These are phyloP conservation scores for Nidularia pulvinata DNA, from an alignment of 768 basidiomycete species.

Conservation along the genomic window DNA sequence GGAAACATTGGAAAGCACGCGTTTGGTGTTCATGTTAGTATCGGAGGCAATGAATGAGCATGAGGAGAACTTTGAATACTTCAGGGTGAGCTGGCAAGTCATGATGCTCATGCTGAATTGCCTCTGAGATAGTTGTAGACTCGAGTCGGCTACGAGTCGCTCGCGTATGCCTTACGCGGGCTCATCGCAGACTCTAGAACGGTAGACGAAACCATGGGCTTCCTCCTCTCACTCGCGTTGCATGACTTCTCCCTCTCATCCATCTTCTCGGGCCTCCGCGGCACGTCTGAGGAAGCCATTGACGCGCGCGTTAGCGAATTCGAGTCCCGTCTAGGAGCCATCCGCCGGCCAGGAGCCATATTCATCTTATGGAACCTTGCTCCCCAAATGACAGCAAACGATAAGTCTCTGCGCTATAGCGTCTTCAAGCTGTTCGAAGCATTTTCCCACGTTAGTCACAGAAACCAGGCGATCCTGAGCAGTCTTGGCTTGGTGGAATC, in stretches of 20 bases:
- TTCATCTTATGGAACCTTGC: slow-evolving; percentile 56
- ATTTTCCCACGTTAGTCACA: slow-evolving; percentile 58
- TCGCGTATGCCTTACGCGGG: slow-evolving; percentile 56
- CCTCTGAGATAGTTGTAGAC: slow-evolving; percentile 24
- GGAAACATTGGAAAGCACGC: slow-evolving; percentile 50
- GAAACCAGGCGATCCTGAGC: slow-evolving; percentile 70
- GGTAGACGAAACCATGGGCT: slow-evolving; percentile 58
- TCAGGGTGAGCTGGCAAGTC: slow-evolving; percentile 47
- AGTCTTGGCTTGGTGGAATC: slow-evolving; percentile 53
- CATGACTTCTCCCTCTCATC: slow-evolving; percentile 60
- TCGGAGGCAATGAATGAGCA: slow-evolving; percentile 65
- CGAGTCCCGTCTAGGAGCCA: slow-evolving; percentile 41
- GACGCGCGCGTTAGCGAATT: slow-evolving; percentile 40
- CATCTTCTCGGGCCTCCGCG: slow-evolving; percentile 50
- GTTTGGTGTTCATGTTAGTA: slow-evolving; percentile 62
- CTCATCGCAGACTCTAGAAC: slow-evolving; percentile 48
- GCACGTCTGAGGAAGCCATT: slow-evolving; percentile 28
- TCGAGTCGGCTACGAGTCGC: slow-evolving; percentile 63
- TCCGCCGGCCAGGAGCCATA: slow-evolving; percentile 62
- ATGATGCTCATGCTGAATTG: no score
- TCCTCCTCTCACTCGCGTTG: slow-evolving; percentile 66
- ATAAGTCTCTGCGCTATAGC: slow-evolving; percentile 45
- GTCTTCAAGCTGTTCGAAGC: slow-evolving; percentile 65
- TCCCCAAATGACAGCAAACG: slow-evolving; percentile 27
- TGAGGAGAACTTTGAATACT: slow-evolving; percentile 57